phyloP scores from a whole-genome alignment of 257 asterid genomes.

The Orobanche coerulescens region DNA sequence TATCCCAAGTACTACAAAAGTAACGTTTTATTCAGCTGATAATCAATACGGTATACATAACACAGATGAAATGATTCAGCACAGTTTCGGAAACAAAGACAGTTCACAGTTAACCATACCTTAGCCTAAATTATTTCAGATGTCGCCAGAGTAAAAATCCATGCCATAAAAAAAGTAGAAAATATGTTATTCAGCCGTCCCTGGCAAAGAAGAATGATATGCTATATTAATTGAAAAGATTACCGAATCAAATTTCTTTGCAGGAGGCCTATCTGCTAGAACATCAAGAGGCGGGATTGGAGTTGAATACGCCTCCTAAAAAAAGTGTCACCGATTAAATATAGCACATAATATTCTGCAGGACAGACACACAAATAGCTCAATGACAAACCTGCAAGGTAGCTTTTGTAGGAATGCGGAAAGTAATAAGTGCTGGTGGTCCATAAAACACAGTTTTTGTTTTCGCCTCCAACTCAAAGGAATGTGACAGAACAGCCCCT shows the following conservation, averaged over 20 bases:
- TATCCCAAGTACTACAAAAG: too few species aligned
- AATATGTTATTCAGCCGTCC: conserved; percentile 20
- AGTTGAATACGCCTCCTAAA: conserved; percentile 83
- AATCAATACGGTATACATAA: neutral
- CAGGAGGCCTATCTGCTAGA: conserved; percentile 82
- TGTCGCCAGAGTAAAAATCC: conserved; percentile 31
- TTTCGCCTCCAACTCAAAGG: conserved; percentile 87
- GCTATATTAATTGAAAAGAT: conserved; percentile 26
- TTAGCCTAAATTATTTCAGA: conserved; percentile 56
- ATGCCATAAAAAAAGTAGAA: conserved; percentile 26
- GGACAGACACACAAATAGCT: conserved; percentile 1
- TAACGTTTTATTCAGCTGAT: too few species aligned
- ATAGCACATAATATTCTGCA: neutral
- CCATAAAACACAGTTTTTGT: conserved; percentile 52
- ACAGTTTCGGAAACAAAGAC: neutral
- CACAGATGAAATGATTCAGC: neutral
- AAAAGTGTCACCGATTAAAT: conserved; percentile 17
- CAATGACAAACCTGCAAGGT: conserved; percentile 59
- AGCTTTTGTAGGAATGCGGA: conserved; percentile 79
- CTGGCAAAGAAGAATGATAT: conserved; percentile 10
- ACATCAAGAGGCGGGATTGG: conserved; percentile 76
- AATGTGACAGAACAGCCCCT: conserved; percentile 63
- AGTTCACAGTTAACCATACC: conserved; percentile 41
- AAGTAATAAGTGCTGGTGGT: conserved; percentile 72
- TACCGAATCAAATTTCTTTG: conserved; percentile 82